Evolutionary conservation across 495 filamentous ascomycete species (phyloP), one percentile per base, ranked within the genome.

Genomic region (Talaromyces nanjingensis): DNA sequence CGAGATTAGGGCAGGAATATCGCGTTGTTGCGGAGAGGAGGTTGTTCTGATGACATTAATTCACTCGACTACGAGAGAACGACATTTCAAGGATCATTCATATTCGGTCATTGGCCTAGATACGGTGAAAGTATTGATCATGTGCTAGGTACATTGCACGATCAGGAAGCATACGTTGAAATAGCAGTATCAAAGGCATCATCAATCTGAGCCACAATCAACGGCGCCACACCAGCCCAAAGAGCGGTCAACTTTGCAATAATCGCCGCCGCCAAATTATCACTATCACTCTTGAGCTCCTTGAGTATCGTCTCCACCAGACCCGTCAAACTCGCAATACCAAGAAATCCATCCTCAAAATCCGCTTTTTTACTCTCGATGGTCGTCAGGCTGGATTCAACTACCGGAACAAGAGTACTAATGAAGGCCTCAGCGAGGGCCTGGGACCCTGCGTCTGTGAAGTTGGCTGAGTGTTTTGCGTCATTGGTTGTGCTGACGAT

Each of bases 1-100:
- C 62, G 24, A 71, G 78, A 5, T 59, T 81, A 22, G 71, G 78
- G 20, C 76, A 81, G 67, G 70, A 78, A 60, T 83, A 83, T 63
- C 68, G 45, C 4, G 72, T 77, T 59, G 67, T 83, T 60, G 74
- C 73, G 2, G 66, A 79, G 65, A 72, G 71, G 45, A 72, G 62
- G 14, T 49, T 81, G 45, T 63, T 56, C 27, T 52, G 25, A 54
- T 54, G 8, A 42, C 14, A 39, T 14, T 24, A 24, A 24, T 24
- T 24, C 22, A 24, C 22, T 1, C 33, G 34, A 4, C 34, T 39
- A 39, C 4, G 34, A 24, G 7, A 14, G 11, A 39, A 14, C 34
- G 34, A 14, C 3, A 3, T 12, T 14, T 2, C 12, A 39, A 39
- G 11, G 11, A 39, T 39, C 12, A 39, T 39, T 55, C 18, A 55